These are phyloP conservation scores for Skeletonema tropicum DNA, from an alignment of 108 stramenopile genomes.

Conservation along the genomic window DNA sequence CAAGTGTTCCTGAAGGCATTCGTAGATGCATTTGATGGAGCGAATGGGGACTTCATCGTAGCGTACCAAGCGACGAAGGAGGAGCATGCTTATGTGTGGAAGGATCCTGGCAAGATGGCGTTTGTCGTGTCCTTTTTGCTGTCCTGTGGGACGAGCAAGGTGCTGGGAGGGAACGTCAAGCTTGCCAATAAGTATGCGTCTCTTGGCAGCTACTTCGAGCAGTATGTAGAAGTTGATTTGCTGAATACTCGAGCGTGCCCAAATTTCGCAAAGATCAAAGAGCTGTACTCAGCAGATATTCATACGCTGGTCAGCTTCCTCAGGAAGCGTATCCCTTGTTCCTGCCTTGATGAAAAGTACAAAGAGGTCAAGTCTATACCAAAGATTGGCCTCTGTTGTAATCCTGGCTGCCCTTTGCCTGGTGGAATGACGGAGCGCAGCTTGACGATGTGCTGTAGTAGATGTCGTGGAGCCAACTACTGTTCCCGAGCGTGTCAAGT, in stretches of 20 bases:
- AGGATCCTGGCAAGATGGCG: not conserved
- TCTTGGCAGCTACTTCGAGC: not conserved
- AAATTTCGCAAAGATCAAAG: not conserved
- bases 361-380: not conserved
- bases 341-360: not conserved
- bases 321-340: not conserved
- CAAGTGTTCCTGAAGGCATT: not conserved
- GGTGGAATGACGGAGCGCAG: not conserved
- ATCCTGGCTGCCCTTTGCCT: not conserved
- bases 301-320: not conserved
- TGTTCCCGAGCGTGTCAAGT: not conserved
- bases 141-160: not conserved
- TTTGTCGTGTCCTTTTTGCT: not conserved
- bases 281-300: not conserved
- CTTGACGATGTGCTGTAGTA: not conserved
- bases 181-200: not conserved
- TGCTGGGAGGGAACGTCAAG: not conserved
- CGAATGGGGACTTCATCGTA: not conserved
- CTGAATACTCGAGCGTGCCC: not conserved
- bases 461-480: not conserved
- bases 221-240: not conserved
- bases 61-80: not conserved
- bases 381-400: not conserved
- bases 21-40: not conserved
- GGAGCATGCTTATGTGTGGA: not conserved